These are phyloP conservation scores for Mycena albidolilacea DNA, from an alignment of 768 basidiomycete genomes.

Conservation along the genomic window DNA sequence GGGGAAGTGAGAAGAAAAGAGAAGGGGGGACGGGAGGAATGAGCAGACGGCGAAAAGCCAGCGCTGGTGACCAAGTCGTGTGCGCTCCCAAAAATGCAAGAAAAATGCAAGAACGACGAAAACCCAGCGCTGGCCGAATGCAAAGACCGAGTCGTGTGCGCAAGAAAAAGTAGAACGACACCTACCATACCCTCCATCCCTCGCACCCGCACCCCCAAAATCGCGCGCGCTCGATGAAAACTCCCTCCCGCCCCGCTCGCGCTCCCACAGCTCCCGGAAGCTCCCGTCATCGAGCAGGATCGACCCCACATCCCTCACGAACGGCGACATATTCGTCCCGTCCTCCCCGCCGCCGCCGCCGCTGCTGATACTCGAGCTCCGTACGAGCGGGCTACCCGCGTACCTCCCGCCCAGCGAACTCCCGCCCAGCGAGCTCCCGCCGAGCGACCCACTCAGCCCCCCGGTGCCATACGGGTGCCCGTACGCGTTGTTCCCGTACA, in stretches of 20 bases:
- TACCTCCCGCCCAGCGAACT: background rate
- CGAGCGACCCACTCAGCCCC: background rate
- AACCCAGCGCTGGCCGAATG: too few species aligned
- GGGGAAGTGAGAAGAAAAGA: too few species aligned
- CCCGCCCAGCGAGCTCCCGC: background rate
- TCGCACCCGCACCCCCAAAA: too few species aligned
- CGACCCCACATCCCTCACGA: slow-evolving; percentile 86
- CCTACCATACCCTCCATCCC: background rate
- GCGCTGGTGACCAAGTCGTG: too few species aligned
- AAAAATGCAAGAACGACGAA: background rate
- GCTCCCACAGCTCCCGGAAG: slow-evolving; percentile 82
- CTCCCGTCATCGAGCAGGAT: slow-evolving; percentile 78
- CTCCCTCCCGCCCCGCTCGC: slow-evolving; percentile 42
- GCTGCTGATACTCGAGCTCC: slow-evolving; percentile 48
- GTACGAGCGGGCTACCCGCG: background rate
- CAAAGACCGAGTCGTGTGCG: too few species aligned
- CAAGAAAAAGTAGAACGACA: background rate
- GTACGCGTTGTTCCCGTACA: slow-evolving; percentile 34
- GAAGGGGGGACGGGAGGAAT: too few species aligned
- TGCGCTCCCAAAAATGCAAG: too few species aligned
- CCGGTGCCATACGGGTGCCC: slow-evolving; percentile 8
- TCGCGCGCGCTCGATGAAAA: slow-evolving; percentile 48
- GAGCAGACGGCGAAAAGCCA: too few species aligned
- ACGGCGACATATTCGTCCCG: slow-evolving; percentile 84
- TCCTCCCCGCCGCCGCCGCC: slow-evolving; percentile 42